Evolutionary conservation across 768 basidiomycete genomes (phyloP).

Genomic region (Chalciporus piperatus): DNA sequence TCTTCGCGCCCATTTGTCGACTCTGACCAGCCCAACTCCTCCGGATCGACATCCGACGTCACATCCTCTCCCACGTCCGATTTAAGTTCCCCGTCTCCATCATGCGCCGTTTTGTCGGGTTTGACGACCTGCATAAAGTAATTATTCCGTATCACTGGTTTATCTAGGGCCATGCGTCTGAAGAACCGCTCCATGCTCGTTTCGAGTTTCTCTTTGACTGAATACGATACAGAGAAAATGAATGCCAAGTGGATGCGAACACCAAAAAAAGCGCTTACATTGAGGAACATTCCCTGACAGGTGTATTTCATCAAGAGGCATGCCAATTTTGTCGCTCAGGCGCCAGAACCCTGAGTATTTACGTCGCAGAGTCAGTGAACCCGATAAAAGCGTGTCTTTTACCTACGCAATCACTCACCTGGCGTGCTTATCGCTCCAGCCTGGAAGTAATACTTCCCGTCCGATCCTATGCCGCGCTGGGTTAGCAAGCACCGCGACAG

Average conservation of each 20-base stretch:
- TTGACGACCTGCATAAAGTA: slow-evolving; percentile 48
- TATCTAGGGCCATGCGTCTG: slow-evolving; percentile 59
- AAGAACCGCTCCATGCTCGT: slow-evolving; percentile 69
- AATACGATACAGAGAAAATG: slow-evolving; percentile 6
- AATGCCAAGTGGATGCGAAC: not conserved
- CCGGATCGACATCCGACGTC: slow-evolving; percentile 43
- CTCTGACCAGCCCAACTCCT: slow-evolving; percentile 64
- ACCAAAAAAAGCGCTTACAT: slow-evolving; percentile 42
- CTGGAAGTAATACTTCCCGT: slow-evolving; percentile 74
- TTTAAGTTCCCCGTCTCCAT: slow-evolving; percentile 12
- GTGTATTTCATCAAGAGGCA: slow-evolving; percentile 72
- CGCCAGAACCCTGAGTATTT: slow-evolving; percentile 68
- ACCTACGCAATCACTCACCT: slow-evolving; percentile 38
- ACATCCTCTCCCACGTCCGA: slow-evolving; percentile 6
- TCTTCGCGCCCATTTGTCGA: slow-evolving; percentile 58
- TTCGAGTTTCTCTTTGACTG: slow-evolving; percentile 62
- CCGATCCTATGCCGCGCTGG: slow-evolving; percentile 42
- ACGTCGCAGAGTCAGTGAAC: slow-evolving; percentile 3
- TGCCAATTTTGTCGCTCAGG: slow-evolving; percentile 71
- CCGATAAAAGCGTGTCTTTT: not conserved
- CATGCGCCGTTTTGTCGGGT: slow-evolving; percentile 12
- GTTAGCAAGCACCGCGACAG: slow-evolving; percentile 18
- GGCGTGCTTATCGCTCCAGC: slow-evolving; percentile 66
- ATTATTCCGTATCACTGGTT: slow-evolving; percentile 72
- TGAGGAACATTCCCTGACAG: slow-evolving; percentile 66